Evolutionary conservation across 306 rosid genomes (phyloP).

Genomic region (Trifolium fragiferum): DNA sequence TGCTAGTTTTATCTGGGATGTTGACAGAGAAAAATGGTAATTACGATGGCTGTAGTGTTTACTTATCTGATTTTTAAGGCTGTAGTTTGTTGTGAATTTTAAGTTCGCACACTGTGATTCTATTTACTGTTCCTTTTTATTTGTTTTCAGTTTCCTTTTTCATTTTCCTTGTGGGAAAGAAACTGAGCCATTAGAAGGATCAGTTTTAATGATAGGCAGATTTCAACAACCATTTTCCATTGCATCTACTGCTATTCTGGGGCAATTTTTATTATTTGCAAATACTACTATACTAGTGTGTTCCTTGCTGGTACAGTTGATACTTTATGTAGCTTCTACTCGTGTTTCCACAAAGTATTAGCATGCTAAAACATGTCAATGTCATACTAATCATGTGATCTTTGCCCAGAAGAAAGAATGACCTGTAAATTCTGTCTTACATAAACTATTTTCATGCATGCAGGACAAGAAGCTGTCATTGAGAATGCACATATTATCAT

Average conservation of each 20-base stretch:
- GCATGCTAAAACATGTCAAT: not conserved
- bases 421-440: constrained; percentile 30
- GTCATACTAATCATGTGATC: constrained; percentile 5
- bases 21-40: constrained; percentile 81
- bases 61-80: constrained; percentile 20
- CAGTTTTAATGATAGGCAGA: not conserved
- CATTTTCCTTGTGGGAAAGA: constrained; percentile 32
- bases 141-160: not conserved
- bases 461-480: constrained; percentile 73
- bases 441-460: constrained; percentile 42
- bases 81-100: constrained; percentile 18
- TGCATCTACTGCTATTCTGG: constrained; percentile 25
- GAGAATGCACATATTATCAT: constrained; percentile 74
- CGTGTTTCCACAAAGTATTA: constrained; percentile 26
- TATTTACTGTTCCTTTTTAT: constrained; percentile 19
- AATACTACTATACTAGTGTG: not conserved
- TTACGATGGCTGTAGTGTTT: constrained; percentile 36
- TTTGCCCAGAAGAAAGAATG: constrained; percentile 13
- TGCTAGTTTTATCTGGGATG: constrained; percentile 89
- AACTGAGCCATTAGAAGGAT: not conserved
- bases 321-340: constrained; percentile 17
- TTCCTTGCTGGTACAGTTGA: constrained; percentile 5
- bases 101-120: constrained; percentile 24
- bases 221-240: constrained; percentile 26
- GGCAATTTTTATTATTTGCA: constrained; percentile 12